Evolutionary conservation across 176 grass and related monocot genomes (phyloP).

Genomic region (Phoenix roebelenii): DNA sequence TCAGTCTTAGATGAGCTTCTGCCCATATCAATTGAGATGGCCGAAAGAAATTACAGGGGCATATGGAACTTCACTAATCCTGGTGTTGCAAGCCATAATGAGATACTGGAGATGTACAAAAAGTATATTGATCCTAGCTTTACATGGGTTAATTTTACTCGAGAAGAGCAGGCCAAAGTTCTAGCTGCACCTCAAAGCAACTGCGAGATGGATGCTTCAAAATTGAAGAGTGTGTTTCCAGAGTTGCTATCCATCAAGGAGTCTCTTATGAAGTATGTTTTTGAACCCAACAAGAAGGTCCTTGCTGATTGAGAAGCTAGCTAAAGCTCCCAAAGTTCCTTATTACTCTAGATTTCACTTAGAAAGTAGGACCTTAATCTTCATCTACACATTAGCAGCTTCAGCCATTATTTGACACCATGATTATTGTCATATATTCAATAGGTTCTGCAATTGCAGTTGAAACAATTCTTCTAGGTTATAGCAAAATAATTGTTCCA

Average conservation of each 20-base stretch:
- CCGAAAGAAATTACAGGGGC: slow-evolving; percentile 15
- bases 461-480: no score
- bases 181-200: slow-evolving; percentile 18
- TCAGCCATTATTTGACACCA: neutral
- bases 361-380: neutral
- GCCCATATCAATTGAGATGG: slow-evolving; percentile 18
- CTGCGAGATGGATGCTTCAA: slow-evolving; percentile 13
- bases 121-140: slow-evolving; percentile 9
- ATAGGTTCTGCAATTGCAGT: no score
- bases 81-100: slow-evolving; percentile 16
- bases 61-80: slow-evolving; percentile 25
- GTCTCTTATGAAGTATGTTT: slow-evolving; percentile 17
- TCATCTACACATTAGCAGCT: no score
- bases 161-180: slow-evolving; percentile 18
- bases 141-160: slow-evolving; percentile 6
- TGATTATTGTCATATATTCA: no score
- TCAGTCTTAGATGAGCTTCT: slow-evolving; percentile 14
- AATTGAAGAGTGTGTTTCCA: slow-evolving; percentile 15
- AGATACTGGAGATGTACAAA: slow-evolving; percentile 17
- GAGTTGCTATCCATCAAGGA: slow-evolving; percentile 16
- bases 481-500: no score
- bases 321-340: no score
- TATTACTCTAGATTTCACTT: neutral
- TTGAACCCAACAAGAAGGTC: slow-evolving; percentile 21
- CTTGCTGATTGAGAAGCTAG: neutral